Evolutionary conservation across 805 yeast genomes (phyloP), one percentile per base, ranked within the genome.

Genomic region (Kluyveromyces starmeri): DNA sequence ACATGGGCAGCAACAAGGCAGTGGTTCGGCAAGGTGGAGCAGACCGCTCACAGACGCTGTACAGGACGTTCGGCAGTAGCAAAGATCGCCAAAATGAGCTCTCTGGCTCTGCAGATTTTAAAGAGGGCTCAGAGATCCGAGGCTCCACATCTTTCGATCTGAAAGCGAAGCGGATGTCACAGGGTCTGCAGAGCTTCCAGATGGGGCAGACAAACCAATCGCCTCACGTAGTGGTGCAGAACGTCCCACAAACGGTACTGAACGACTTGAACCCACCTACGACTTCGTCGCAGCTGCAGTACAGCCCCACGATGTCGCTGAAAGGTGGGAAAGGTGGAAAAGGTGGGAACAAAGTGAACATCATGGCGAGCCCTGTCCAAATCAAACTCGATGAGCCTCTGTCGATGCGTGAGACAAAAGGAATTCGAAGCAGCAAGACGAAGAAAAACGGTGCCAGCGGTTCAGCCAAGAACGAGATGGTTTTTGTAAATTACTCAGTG

Each of bases 401-500:
- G 7, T 40, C 39, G 29, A 33, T 39, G 28, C 27, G 33, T 13
- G 32, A 27, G 17, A n/a, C 15, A n/a, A 27, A 20, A 13, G 15
- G 20, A 6, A 16, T 11, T 13, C 22, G 18, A 14, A 35, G 35
- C 16, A 35, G 26, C 25, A 38, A 37, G 12, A 8, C 36, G 10
- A 42, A 41, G 9, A 47, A 39, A n/a, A 47, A 45, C 18, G 38
- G 41, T 20, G n/a, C 26, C 13, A 14, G 23, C 8, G 23, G 26
- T 6, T 23, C 26, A n/a, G 21, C 39, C 10, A 46, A 44, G 32
- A 51, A 53, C 11, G 51, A 47, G 19, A 53, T 55, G 57, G 58
- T 53, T 5, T 55, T 55, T 36, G 61, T 55, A 7, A 55, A 55
- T 39, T 55, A 54, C 33, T 54, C 59, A 13, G 59, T 55, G 7